Conservation (phyloP, 148 eudicot genomes). For the Amaranthus palmeri region DNA sequence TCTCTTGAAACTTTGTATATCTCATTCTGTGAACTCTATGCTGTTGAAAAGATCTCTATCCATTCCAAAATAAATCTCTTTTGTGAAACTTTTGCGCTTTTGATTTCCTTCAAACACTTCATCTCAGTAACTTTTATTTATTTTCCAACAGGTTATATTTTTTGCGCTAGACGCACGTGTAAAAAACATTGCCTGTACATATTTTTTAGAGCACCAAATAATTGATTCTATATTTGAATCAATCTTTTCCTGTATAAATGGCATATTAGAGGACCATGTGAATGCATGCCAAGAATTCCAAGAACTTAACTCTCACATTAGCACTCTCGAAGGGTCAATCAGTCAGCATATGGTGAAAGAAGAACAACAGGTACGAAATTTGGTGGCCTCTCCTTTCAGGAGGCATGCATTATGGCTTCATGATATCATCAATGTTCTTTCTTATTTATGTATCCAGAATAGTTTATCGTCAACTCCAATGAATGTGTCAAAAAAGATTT, state of each 20-base stretch:
- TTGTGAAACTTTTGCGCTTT: neutral
- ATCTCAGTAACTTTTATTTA: slow-evolving; percentile 14
- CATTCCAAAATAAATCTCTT: neutral
- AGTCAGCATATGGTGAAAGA: slow-evolving; percentile 84
- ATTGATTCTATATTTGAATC: slow-evolving; percentile 53
- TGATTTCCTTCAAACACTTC: neutral
- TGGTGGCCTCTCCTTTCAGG: neutral
- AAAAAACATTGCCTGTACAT: slow-evolving; percentile 57
- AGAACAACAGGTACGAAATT: slow-evolving; percentile 66
- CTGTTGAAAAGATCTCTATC: no score
- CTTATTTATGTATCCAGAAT: no score
- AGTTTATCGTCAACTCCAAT: no score
- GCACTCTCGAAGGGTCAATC: slow-evolving; percentile 47
- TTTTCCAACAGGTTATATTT: slow-evolving; percentile 65
- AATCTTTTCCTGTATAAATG: slow-evolving; percentile 48
- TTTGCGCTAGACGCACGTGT: slow-evolving; percentile 55
- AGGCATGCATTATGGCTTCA: neutral
- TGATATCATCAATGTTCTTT: no score
- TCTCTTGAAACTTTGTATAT: no score
- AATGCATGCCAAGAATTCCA: slow-evolving; percentile 34
- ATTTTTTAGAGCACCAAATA: slow-evolving; percentile 67
- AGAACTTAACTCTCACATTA: slow-evolving; percentile 51
- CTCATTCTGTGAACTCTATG: no score
- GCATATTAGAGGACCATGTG: slow-evolving; percentile 33
- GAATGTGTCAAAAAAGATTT: no score